phyloP scores from a whole-genome alignment of 371 early-diverging fungal genomes.

The Rhizopus stolonifer region DNA sequence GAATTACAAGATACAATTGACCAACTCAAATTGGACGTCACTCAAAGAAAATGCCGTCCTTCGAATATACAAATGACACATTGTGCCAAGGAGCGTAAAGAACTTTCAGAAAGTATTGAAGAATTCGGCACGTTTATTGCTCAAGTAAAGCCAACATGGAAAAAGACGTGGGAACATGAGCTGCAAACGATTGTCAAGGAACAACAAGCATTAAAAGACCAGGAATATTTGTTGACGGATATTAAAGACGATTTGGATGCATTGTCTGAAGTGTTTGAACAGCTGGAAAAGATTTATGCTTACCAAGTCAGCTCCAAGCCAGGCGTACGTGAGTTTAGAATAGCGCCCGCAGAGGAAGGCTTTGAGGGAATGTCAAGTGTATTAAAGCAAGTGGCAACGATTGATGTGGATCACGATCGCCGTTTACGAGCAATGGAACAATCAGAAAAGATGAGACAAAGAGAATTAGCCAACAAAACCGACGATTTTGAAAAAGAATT shows the following conservation, averaged over 20 bases:
- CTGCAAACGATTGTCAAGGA: conserved; percentile 80
- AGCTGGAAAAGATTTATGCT: conserved; percentile 67
- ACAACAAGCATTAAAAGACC: conserved; percentile 78
- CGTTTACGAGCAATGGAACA: conserved; percentile 75
- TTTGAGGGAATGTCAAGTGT: conserved; percentile 60
- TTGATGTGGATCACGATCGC: conserved; percentile 67
- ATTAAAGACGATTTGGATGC: conserved; percentile 69
- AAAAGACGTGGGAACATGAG: conserved; percentile 83
- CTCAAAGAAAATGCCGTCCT: conserved; percentile 72
- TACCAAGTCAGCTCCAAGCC: conserved; percentile 49
- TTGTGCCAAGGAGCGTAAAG: conserved; percentile 57
- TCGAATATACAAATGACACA: conserved; percentile 61
- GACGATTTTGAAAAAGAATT: conserved; percentile 77
- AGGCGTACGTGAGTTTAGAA: conserved; percentile 54
- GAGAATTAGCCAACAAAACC: conserved; percentile 65
- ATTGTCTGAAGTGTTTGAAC: conserved; percentile 60
- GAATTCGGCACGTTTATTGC: conserved; percentile 62
- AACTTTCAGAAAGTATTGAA: conserved; percentile 54
- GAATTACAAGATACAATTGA: conserved; percentile 74
- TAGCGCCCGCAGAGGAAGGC: conserved; percentile 63
- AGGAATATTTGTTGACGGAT: conserved; percentile 69
- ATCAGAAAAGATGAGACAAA: conserved; percentile 67
- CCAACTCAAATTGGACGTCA: conserved; percentile 76
- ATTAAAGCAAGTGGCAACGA: conserved; percentile 67
- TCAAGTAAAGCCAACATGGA: conserved; percentile 73